Evolutionary conservation across 148 eudicot genomes (phyloP), one percentile per base, ranked within the genome.

Genomic region (Diospyros lotus): DNA sequence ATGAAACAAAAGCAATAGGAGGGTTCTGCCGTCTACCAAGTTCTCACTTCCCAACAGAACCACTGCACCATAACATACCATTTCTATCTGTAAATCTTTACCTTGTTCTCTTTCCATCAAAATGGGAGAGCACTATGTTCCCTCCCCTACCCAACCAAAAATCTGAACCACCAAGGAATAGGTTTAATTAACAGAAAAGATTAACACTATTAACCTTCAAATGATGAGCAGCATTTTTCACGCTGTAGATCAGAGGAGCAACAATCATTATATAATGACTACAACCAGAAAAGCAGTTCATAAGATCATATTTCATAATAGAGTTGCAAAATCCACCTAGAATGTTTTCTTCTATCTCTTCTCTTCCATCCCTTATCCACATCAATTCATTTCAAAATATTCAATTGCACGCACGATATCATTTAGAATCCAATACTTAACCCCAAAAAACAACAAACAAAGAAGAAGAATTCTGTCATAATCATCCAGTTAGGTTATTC

Each of bases 321-420:
- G 44, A 39, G 11, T 53, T 69, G 44, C 73, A 69, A 17, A 69
- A 38, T 69, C 48, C 43, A 40, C 71, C 11, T 43, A 66, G 70
- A 46, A 45, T 15, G 69, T 51, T 66, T n/a, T 46, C 39, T 15
- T 66, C 70, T 46, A 38, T n/a, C 10, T 50, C n/a, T 14, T 68
- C n/a, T 68, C n/a, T 46, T 3, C 17, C 28, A 11, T 68, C n/a
- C 70, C 54, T 6, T 46, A 66, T 66, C n/a, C 52, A 48, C 4
- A 48, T 54, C 38, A 43, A 54, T 4, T 17, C 61, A 39, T 52
- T 58, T 15, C 52, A 13, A 18, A 18, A 56, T 8, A 39, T 43
- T 51, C 56, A 9, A 42, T 46, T 46, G 38, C 54, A 18, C 9
- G 41, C 75, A 72, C 18, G 52, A 2, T 10, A 45, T 17, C 9